Evolutionary conservation across 176 grass and related monocot genomes (phyloP).

Genomic region (Bromus sterilis): DNA sequence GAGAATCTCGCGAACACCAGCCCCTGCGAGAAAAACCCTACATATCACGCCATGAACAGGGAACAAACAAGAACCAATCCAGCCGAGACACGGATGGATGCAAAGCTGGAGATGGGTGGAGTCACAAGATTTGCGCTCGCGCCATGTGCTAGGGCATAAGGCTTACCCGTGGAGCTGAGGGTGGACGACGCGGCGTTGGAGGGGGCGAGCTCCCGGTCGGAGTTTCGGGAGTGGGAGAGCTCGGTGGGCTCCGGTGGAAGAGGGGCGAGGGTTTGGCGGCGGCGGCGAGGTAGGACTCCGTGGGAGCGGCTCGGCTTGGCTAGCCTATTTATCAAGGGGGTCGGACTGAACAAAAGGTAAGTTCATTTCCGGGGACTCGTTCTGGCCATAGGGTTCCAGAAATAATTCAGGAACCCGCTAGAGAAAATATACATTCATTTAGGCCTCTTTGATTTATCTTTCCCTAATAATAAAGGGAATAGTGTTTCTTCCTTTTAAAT

Average conservation of each 20-base stretch:
- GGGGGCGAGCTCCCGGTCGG: neutral
- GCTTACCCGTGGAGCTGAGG: slow-evolving; percentile 15
- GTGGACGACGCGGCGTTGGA: neutral
- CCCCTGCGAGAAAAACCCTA: slow-evolving; percentile 25
- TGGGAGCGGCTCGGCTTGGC: neutral
- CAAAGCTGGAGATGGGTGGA: neutral
- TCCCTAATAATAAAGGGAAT: too few species aligned
- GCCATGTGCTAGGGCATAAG: slow-evolving; percentile 35
- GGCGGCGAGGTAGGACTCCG: neutral
- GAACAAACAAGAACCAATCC: neutral
- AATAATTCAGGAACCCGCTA: neutral
- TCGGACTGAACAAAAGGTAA: neutral
- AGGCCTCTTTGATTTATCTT: too few species aligned
- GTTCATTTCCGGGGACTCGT: neutral
- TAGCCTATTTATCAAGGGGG: slow-evolving; percentile 15
- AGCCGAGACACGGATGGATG: neutral
- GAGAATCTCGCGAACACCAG: neutral
- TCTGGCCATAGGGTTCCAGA: neutral
- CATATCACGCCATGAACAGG: neutral
- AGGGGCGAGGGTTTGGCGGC: slow-evolving; percentile 4
- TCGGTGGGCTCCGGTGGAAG: neutral
- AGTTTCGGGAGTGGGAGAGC: neutral
- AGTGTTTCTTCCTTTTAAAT: too few species aligned
- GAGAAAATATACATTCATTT: neutral
- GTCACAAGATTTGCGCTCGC: neutral